phyloP scores from a whole-genome alignment of 2,329 filamentous ascomycete species.

The Magnaporthiopsis incrustans region DNA sequence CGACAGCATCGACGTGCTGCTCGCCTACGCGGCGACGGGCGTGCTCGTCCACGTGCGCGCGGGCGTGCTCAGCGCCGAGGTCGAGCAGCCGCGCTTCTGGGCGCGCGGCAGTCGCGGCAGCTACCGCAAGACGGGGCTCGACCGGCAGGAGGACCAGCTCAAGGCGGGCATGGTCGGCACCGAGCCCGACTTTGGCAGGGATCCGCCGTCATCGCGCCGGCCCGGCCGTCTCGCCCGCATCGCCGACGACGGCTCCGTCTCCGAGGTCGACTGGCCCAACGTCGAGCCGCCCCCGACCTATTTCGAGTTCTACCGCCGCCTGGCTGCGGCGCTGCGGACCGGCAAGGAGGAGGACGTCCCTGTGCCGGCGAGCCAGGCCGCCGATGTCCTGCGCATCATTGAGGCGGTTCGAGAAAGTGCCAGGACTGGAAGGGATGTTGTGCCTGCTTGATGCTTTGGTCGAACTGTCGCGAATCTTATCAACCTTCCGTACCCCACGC shows the following conservation, averaged over 20 bases:
- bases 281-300: conserved; percentile 60
- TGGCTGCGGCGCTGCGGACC: conserved; percentile 37
- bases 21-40: conserved; percentile 54
- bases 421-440: conserved; percentile 3
- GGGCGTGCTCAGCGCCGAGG: conserved; percentile 59
- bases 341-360: conserved; percentile 43
- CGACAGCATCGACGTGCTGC: conserved; percentile 53
- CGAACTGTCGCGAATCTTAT: neutral
- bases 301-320: conserved; percentile 53
- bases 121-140: conserved; percentile 64
- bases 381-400: conserved; percentile 44
- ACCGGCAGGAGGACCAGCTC: conserved; percentile 70
- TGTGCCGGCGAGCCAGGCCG: conserved; percentile 43
- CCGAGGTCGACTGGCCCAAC: conserved; percentile 44
- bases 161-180: conserved; percentile 53
- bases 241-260: conserved; percentile 40
- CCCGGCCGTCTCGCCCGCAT: conserved; percentile 53
- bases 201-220: conserved; percentile 41
- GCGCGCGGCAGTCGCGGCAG: conserved; percentile 65
- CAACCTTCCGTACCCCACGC: no score
- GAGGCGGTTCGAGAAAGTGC: conserved; percentile 34
- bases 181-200: conserved; percentile 57
- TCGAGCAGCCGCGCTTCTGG: conserved; percentile 67
- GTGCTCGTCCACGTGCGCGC: conserved; percentile 63
- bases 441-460: neutral